Base-by-base conservation (phyloP, 768 basidiomycete species). In the Rhodotorula babjevae region DNA sequence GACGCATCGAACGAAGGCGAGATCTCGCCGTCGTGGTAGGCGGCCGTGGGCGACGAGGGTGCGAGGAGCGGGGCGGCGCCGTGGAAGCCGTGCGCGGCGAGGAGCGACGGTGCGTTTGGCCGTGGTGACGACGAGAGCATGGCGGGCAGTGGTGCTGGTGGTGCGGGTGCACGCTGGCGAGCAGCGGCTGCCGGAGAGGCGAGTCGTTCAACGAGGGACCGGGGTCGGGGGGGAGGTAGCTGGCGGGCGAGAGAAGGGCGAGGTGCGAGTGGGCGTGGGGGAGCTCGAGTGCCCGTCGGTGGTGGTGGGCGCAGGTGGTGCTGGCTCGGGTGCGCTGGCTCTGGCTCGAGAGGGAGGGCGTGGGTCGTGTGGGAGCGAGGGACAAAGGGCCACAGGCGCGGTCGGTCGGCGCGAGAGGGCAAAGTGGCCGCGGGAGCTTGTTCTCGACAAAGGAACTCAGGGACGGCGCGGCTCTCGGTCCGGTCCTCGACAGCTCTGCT, bases 1-100 rank as follows among this genome's bases (percentile, higher is more conserved):
- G 74, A 75, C 7, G 74, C 70, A 33, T 75, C 74, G 27, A 75
- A 75, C 15, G 70, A 63, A 1, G 74, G 74, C 4, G 65, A 67
- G 56, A 75, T 67, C 47, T 75, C 74, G 33, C 74, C 74, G 56
- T 66, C 57, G 18, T 63, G 56, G 61, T 72, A 72, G 15, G 67
- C 56, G 5, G 47, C 49, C 15, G 69, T 53, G 4, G 74, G 74
- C 7, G 70, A 72, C n/a, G 74, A 75, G 18, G 74, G 74, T 0
- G 36, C 69, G n/a, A 46, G 49, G 33, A 74, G 47, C 47, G 47
- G 40, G 1, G 31, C 57, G 57, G 44, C 59, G 12, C n/a, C n/a
- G n/a, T 36, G 59, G 58, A 64, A 67, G 12, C 12, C 27, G 27
- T 21, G 21, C 1, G 21, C 23, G 18, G 31, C 21, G 25, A 63